Evolutionary conservation across 164 flowering plant species (phyloP).

Genomic region (Houttuynia cordata): DNA sequence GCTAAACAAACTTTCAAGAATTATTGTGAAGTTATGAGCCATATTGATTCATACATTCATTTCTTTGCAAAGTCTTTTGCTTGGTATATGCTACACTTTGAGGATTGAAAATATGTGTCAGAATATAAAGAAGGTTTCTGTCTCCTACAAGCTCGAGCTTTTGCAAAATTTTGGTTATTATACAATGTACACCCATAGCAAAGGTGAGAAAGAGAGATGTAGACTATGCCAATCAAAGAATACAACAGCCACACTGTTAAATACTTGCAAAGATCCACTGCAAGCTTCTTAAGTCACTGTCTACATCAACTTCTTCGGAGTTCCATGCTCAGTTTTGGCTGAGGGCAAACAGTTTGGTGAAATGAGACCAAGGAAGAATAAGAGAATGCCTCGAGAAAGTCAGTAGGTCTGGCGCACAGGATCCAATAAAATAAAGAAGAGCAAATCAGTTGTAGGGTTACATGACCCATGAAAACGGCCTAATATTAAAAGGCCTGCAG

Average conservation of each 20-base stretch:
- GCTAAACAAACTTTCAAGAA: too few relatives aligned
- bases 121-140: too few relatives aligned
- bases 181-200: too few relatives aligned
- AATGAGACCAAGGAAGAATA: neutral
- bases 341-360: neutral
- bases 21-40: too few relatives aligned
- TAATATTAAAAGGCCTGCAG: slow-evolving; percentile 3
- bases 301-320: neutral
- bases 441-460: slow-evolving; percentile 3
- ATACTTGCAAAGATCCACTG: neutral
- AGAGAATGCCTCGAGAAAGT: neutral
- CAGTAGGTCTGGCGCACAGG: neutral
- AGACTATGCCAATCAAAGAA: too few relatives aligned
- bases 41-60: too few relatives aligned
- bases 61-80: too few relatives aligned
- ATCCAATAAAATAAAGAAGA: neutral
- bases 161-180: too few relatives aligned
- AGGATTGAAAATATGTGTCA: too few relatives aligned
- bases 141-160: too few relatives aligned
- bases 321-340: neutral
- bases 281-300: neutral
- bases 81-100: too few relatives aligned
- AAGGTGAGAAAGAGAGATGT: neutral
- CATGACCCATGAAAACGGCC: slow-evolving; percentile 1
- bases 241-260: neutral